These are phyloP conservation scores for Sambucus nigra DNA, from an alignment of 129 eudicot genomes.

Conservation along the genomic window DNA sequence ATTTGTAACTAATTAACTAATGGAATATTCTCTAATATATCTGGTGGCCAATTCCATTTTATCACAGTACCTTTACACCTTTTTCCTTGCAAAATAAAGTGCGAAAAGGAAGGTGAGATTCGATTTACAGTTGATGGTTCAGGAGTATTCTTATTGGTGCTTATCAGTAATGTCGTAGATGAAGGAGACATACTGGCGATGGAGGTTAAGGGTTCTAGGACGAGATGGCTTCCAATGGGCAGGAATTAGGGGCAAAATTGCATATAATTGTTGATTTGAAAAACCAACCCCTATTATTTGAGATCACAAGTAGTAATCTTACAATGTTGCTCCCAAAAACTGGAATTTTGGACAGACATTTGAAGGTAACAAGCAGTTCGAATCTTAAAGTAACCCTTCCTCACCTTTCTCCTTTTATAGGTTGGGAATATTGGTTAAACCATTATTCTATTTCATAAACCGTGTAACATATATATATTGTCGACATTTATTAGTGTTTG, in stretches of 20 bases:
- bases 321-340: constrained; percentile 66
- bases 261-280: constrained; percentile 70
- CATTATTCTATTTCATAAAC: too few relatives aligned
- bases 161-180: constrained; percentile 83
- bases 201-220: constrained; percentile 82
- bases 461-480: too few relatives aligned
- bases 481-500: too few relatives aligned
- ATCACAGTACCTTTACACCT: neutral
- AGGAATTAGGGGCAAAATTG: constrained; percentile 95
- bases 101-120: constrained; percentile 91
- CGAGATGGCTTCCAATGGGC: constrained; percentile 97
- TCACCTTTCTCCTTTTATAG: neutral
- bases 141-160: constrained; percentile 64
- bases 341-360: constrained; percentile 82
- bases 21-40: too few relatives aligned
- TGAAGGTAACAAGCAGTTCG: constrained; percentile 72
- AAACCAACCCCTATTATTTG: constrained; percentile 79
- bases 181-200: constrained; percentile 69
- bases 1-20: too few relatives aligned
- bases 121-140: constrained; percentile 66
- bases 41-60: neutral
- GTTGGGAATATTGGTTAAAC: neutral
- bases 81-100: constrained; percentile 53
- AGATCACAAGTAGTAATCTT: constrained; percentile 72
- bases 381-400: constrained; percentile 20